Evolutionary conservation across 2,329 filamentous ascomycete species (phyloP), one percentile per base, ranked within the genome.

Genomic region (Nemania sp.): DNA sequence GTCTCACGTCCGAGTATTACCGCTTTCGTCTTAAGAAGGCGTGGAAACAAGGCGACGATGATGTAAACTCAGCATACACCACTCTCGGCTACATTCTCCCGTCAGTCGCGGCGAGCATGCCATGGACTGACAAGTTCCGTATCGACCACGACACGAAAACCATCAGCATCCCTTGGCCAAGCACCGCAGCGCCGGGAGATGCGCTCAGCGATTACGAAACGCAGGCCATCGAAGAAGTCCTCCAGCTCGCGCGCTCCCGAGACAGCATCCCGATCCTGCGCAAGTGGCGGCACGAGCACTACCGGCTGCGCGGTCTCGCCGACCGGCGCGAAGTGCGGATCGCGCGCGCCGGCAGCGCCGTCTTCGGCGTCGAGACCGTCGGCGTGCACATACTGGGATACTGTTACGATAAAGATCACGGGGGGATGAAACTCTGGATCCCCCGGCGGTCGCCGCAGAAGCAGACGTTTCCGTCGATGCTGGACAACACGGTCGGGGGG

Each of bases 401-500:
- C 26, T 22, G 30, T 24, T 20, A 15, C 28, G 28, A 40, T 5
- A n/a, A 22, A 2, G 30, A 45, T 6, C 15, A 17, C 24, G 30
- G 20, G 28, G 30, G 20, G 7, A 36, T 46, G 14, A 46, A 15
- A 22, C 22, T 47, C 2, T 49, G 46, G 46, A 41, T 49, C 15
- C 26, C 46, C n/a, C 46, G 36, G 5, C 46, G 46, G 17, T 41
- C 46, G n/a, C 36, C 24, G 5, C 34, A 12, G 14, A 49, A 49
- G 46, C 36, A 34, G 46, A 49, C 36, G 1, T 49, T 49, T n/a
- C 46, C 46, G 1, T 24, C 36, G 1, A 49, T 41, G 46, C 26
- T 49, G 24, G 46, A 49, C 20, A 49, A 42, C 17, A 49, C 46
- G 5, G 36, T 49, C n/a, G 46, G 46, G 2, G 46, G 46, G 15